phyloP scores from a whole-genome alignment of 2,329 filamentous ascomycete genomes.

The Drechslera avenae region DNA sequence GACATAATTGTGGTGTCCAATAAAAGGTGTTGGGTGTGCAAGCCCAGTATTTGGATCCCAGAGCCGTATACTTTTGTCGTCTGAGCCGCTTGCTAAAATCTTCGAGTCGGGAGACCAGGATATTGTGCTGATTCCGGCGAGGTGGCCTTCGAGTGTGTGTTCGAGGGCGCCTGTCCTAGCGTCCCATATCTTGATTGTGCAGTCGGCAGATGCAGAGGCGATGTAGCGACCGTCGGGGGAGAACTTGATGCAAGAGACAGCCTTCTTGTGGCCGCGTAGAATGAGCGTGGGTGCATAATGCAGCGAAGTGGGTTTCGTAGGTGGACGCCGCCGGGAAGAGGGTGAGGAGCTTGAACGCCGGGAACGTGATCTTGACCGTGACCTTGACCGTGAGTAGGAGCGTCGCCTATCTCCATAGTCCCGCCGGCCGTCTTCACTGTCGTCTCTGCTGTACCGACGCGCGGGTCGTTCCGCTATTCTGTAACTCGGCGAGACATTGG shows the following conservation, averaged over 20 bases:
- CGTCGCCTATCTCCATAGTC: slow-evolving; percentile 33
- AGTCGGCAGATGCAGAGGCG: slow-evolving; percentile 84
- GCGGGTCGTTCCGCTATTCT: slow-evolving; percentile 43
- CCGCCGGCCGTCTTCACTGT: slow-evolving; percentile 39
- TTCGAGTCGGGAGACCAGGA: slow-evolving; percentile 93
- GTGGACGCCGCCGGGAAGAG: slow-evolving; percentile 34
- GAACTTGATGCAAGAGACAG: slow-evolving; percentile 84
- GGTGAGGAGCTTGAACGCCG: slow-evolving; percentile 23
- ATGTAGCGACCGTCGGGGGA: slow-evolving; percentile 90
- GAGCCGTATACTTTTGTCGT: slow-evolving; percentile 93
- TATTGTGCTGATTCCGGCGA: slow-evolving; percentile 88
- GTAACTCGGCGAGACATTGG: slow-evolving; percentile 35
- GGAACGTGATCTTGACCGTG: slow-evolving; percentile 17
- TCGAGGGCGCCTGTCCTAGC: slow-evolving; percentile 76
- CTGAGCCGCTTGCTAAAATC: slow-evolving; percentile 86
- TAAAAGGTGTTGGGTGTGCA: slow-evolving; percentile 65
- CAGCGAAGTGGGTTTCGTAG: slow-evolving; percentile 61
- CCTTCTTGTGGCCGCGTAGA: slow-evolving; percentile 76
- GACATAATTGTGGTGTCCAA: slow-evolving; percentile 95
- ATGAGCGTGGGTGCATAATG: slow-evolving; percentile 73
- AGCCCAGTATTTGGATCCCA: slow-evolving; percentile 75
- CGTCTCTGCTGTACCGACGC: slow-evolving; percentile 40
- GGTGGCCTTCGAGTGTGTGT: slow-evolving; percentile 89
- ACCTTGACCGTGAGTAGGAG: slow-evolving; percentile 26
- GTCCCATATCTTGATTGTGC: slow-evolving; percentile 90